phyloP scores from a whole-genome alignment of 371 early-diverging fungal species.

The Circinella umbellata region DNA sequence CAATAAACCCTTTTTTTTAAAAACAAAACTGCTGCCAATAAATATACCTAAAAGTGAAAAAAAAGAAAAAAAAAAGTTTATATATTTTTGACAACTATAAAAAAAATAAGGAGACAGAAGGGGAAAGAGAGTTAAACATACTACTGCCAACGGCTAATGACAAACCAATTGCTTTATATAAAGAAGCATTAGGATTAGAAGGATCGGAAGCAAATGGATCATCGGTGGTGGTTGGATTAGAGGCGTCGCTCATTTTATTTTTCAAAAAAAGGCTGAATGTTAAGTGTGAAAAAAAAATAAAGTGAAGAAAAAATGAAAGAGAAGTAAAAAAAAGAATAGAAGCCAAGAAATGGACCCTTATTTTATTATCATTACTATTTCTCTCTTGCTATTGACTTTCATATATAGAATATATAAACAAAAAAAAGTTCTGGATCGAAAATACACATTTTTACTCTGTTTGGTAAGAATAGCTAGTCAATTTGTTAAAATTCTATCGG shows the following conservation, averaged over 20 bases:
- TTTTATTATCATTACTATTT: too few relatives aligned
- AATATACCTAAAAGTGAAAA: constrained; percentile 64
- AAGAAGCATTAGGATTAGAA: constrained; percentile 37
- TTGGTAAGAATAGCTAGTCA: too few relatives aligned
- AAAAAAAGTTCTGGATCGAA: too few relatives aligned
- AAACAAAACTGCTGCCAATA: constrained; percentile 90
- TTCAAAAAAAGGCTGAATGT: neutral
- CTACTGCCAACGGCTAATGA: constrained; percentile 78
- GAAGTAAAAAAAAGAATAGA: constrained; percentile 5
- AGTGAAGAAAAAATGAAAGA: constrained; percentile 2
- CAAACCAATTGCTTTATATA: constrained; percentile 87
- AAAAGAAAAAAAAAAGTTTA: too few relatives aligned
- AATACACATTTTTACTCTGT: too few relatives aligned
- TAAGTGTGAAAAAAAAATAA: neutral
- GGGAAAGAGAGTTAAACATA: constrained; percentile 21
- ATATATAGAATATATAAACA: too few relatives aligned
- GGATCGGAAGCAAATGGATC: constrained; percentile 38
- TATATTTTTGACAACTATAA: too few relatives aligned
- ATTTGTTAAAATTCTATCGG: too few relatives aligned
- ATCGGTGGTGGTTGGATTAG: constrained; percentile 20
- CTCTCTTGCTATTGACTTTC: too few relatives aligned
- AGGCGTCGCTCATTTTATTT: constrained; percentile 21
- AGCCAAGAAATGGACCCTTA: neutral
- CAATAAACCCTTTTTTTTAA: constrained; percentile 93
- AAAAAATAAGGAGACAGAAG: neutral